Conservation (phyloP, 306 rosid genomes). For the Fragaria nilgerrensis region DNA sequence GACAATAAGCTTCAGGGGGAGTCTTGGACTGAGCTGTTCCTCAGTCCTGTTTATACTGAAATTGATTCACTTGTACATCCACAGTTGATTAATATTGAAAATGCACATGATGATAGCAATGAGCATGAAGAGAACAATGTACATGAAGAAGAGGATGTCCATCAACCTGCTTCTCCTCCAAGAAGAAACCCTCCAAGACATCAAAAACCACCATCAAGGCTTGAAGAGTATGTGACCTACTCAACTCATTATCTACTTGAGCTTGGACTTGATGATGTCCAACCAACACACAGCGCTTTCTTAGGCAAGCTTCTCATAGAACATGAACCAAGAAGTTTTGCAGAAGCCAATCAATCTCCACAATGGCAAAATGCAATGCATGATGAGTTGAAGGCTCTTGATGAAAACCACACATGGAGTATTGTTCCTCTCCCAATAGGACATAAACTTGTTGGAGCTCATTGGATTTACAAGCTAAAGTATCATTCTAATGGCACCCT, state of each 20-base stretch:
- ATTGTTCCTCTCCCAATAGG: background rate
- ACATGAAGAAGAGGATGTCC: background rate
- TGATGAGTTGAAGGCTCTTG: background rate
- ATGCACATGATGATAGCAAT: no score
- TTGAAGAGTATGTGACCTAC: background rate
- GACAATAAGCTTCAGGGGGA: no score
- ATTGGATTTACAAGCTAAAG: background rate
- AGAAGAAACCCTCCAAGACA: background rate
- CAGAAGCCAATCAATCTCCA: background rate
- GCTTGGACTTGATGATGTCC: no score
- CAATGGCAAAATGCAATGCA: background rate
- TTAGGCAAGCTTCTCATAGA: background rate
- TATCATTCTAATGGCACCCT: background rate
- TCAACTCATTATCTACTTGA: no score
- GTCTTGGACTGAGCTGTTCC: no score
- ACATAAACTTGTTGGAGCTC: background rate
- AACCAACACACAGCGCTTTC: background rate
- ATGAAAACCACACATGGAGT: background rate
- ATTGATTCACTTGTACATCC: no score
- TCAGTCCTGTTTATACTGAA: no score
- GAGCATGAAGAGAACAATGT: background rate
- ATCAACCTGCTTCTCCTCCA: no score
- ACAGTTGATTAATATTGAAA: no score
- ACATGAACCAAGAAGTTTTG: background rate
- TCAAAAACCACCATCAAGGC: background rate